Evolutionary conservation across 805 yeast species (phyloP).

Genomic region (Wickerhamiella musiphila): DNA sequence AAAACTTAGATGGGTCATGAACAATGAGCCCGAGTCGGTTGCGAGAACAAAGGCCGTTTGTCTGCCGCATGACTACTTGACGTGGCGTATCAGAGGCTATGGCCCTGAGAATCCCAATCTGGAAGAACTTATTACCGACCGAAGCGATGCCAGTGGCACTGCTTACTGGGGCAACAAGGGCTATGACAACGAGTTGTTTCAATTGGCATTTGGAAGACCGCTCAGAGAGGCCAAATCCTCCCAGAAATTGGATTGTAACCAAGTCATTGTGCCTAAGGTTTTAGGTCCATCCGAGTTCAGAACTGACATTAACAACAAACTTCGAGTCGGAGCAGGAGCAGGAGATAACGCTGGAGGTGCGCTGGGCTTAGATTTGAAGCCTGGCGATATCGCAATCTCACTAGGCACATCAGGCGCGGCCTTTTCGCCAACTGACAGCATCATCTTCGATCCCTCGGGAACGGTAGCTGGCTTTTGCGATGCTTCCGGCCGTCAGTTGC

Average conservation of each 20-base stretch:
- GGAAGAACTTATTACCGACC: constrained; percentile 14
- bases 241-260: background rate
- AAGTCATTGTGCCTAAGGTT: constrained; percentile 14
- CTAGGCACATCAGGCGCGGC: constrained; percentile 17
- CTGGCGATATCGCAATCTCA: constrained; percentile 13
- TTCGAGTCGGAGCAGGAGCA: constrained; percentile 14
- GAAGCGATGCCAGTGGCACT: constrained; percentile 16
- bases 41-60: constrained; percentile 12
- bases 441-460: constrained; percentile 13
- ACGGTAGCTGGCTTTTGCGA: constrained; percentile 16
- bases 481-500: constrained; percentile 12
- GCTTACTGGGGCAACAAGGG: constrained; percentile 14
- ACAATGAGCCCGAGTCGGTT: constrained; percentile 14
- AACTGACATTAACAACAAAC: constrained; percentile 5
- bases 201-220: constrained; percentile 12
- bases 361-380: constrained; percentile 10
- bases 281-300: constrained; percentile 8
- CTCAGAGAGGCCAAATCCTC: constrained; percentile 11
- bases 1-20: constrained; percentile 15
- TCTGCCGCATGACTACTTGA: constrained; percentile 17
- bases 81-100: constrained; percentile 15
- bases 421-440: constrained; percentile 8
- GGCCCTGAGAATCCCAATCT: constrained; percentile 13
- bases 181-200: constrained; percentile 12
- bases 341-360: constrained; percentile 19